These are phyloP conservation scores for Pythium brachiatum DNA, from an alignment of 352 stramenopile genomes.

Conservation along the genomic window DNA sequence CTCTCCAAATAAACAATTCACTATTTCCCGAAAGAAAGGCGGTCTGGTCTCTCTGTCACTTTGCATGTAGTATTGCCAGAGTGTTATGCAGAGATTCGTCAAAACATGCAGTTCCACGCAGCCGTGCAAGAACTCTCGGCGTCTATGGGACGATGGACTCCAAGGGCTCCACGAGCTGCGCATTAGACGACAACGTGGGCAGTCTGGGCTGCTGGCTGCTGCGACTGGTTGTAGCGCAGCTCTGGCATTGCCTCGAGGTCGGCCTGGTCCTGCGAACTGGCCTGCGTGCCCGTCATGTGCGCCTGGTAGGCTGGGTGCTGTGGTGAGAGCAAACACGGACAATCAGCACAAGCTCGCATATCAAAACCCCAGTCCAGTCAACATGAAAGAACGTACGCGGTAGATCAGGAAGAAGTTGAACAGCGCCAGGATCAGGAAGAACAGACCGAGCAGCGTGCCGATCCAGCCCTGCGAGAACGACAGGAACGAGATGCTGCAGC, in stretches of 20 bases:
- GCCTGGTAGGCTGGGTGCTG: constrained; percentile 80
- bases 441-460: constrained; percentile 66
- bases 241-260: constrained; percentile 76
- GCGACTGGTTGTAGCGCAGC: constrained; percentile 75
- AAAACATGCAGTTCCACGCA: constrained; percentile 12
- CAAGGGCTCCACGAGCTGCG: background rate
- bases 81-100: constrained; percentile 8
- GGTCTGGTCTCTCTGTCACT: background rate
- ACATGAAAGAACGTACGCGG: constrained; percentile 38
- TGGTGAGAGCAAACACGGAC: background rate
- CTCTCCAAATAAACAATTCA: constrained; percentile 8
- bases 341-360: background rate
- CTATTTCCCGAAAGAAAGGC: constrained; percentile 8
- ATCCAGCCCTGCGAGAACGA: constrained; percentile 80
- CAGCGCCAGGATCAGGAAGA: constrained; percentile 70
- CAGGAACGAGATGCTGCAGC: constrained; percentile 69
- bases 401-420: constrained; percentile 90
- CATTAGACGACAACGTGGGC: constrained; percentile 58
- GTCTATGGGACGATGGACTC: constrained; percentile 4
- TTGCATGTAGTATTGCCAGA: constrained; percentile 3
- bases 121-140: background rate
- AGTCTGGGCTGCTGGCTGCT: constrained; percentile 34
- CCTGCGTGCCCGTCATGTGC: constrained; percentile 62
- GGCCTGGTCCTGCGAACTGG: constrained; percentile 45
- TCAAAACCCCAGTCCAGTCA: background rate